Conservation (phyloP, 2,329 filamentous ascomycete species). For the Apiospora saccharicola region DNA sequence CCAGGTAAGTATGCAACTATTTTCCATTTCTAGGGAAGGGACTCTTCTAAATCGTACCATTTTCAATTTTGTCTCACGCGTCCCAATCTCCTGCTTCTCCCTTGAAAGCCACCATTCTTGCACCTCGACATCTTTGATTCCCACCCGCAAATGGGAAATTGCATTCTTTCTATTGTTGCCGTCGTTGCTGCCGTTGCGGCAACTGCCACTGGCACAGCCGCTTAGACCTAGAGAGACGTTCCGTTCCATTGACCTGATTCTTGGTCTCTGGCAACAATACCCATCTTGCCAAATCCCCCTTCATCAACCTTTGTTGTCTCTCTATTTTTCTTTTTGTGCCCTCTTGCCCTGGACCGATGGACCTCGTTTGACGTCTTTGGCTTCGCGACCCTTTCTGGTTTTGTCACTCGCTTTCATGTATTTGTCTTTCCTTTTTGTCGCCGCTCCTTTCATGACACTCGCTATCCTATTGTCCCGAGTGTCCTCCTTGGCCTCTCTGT, state of each 20-base stretch:
- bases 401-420: slow-evolving; percentile 16
- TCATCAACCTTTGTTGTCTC: slow-evolving; percentile 8
- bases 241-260: background rate
- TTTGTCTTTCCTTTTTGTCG: slow-evolving; percentile 7
- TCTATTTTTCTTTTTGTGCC: background rate
- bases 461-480: slow-evolving; percentile 5
- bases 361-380: slow-evolving; percentile 23
- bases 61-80: background rate
- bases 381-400: slow-evolving; percentile 9
- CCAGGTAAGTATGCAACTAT: background rate
- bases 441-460: background rate
- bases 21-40: background rate
- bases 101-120: slow-evolving; percentile 21
- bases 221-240: background rate
- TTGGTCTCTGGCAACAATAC: background rate
- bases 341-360: slow-evolving; percentile 15
- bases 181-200: background rate
- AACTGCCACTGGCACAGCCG: slow-evolving; percentile 3
- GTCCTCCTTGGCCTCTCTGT: background rate
- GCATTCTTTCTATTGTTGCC: slow-evolving; percentile 7
- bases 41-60: background rate
- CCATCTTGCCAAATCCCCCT: background rate
- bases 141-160: slow-evolving; percentile 3
- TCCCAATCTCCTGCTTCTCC: background rate
- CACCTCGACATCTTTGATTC: slow-evolving; percentile 4